Base-by-base conservation (phyloP, 352 stramenopile genomes). In the Pythium phragmitis region DNA sequence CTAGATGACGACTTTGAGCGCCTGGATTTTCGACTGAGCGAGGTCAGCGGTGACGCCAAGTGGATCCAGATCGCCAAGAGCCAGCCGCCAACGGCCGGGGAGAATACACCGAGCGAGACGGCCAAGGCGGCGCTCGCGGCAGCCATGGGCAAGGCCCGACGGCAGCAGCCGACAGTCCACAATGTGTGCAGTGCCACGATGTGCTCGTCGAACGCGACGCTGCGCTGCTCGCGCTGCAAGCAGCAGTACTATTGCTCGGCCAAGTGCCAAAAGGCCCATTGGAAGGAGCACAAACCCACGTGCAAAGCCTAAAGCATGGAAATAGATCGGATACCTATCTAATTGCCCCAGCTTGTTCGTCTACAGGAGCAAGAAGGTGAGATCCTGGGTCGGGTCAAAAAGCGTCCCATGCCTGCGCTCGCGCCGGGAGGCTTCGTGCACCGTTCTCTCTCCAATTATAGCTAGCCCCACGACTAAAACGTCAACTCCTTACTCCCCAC, bases 151-250 rank as follows among this genome's bases (percentile, higher is more conserved):
- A 57, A 41, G 73, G 43, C 69, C 70, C 36, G 69, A 62, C 47
- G 74, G 61, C 39, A 67, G 6, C 37, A 42, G 33, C 34, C 67
- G 16, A 65, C 61, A 5, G 52, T 74, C 12, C 72, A 83, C 52
- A 77, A 84, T 48, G 68, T 92, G 51, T 94, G 85, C 61, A 82
- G 75, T 33, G 82, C 82, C 17, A 70, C 82, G 30, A 72, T 80
- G 33, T 94, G 85, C 67, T 91, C 85, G 14, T 81, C 85, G 37
- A 84, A 84, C 21, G 85, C 75, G 54, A 75, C 78, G 42, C 70
- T 92, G 61, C 85, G 85, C 50, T 96, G 87, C 63, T 90, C 82
- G 59, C 78, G 86, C 16, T 96, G 87, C 76, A 91, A 91, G 66
- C 73, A 75, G 47, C 82, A 91, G 59, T 93, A 88, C 67, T 96